Evolutionary conservation across 2,329 filamentous ascomycete species (phyloP).

Genomic region (Pyrenophora graminea): DNA sequence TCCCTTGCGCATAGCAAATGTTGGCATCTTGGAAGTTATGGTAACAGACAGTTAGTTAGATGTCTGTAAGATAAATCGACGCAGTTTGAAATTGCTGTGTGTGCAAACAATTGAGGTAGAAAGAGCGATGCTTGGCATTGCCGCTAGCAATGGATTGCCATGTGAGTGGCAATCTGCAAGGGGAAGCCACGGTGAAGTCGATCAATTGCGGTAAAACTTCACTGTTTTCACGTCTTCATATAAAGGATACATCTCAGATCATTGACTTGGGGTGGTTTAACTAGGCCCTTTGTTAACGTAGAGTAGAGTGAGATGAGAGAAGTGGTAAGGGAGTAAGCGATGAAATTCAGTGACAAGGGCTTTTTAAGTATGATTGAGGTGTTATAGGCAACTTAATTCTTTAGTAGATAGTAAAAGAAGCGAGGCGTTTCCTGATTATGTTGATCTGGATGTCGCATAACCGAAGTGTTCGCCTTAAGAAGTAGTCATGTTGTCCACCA

Average conservation of each 20-base stretch:
- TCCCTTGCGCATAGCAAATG: not conserved
- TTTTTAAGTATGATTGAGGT: too few relatives aligned
- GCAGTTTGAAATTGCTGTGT: not conserved
- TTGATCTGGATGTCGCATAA: too few relatives aligned
- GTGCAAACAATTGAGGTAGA: not conserved
- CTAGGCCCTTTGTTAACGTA: too few relatives aligned
- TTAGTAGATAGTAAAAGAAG: too few relatives aligned
- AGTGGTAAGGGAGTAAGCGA: too few relatives aligned
- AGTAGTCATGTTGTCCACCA: too few relatives aligned
- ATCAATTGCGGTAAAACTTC: not conserved
- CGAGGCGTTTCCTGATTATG: too few relatives aligned
- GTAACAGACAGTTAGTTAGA: not conserved
- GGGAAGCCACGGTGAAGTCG: not conserved
- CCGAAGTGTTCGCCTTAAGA: too few relatives aligned
- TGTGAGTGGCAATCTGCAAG: not conserved
- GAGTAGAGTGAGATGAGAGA: not conserved
- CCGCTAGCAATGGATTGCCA: constrained; percentile 5
- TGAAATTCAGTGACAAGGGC: too few relatives aligned
- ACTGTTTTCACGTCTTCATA: too few relatives aligned
- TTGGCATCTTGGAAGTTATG: constrained; percentile 3
- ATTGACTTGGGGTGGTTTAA: too few relatives aligned
- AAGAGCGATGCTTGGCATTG: constrained; percentile 10
- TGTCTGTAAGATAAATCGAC: not conserved
- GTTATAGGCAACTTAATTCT: too few relatives aligned
- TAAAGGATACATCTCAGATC: not conserved